Evolutionary conservation across 1,284 basidiomycete genomes (phyloP).

Genomic region (Cutaneotrichosporon spelunceum): DNA sequence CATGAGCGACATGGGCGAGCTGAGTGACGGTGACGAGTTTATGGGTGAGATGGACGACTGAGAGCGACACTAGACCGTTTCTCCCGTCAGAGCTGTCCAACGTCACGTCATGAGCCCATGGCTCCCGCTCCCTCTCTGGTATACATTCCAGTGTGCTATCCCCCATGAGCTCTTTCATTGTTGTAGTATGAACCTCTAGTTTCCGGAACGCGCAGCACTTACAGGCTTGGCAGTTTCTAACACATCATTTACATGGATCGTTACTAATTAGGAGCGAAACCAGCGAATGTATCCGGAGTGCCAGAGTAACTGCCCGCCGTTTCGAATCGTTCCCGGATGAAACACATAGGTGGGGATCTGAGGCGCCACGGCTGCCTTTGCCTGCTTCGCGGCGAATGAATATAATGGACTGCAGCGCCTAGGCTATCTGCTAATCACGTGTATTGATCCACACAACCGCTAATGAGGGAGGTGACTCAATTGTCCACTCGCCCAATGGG

Average conservation of each 20-base stretch:
- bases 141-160: neutral
- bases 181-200: neutral
- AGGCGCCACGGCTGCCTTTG: too few relatives aligned
- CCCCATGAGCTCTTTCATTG: neutral
- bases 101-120: neutral
- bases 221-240: neutral
- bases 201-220: neutral
- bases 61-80: neutral
- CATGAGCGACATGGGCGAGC: conserved; percentile 88
- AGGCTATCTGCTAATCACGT: too few relatives aligned
- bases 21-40: conserved; percentile 67
- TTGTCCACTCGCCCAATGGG: too few relatives aligned
- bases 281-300: too few relatives aligned
- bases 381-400: too few relatives aligned
- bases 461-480: too few relatives aligned
- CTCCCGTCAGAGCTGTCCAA: neutral
- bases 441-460: too few relatives aligned
- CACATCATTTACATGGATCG: neutral
- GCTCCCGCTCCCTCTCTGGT: neutral
- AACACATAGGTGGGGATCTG: too few relatives aligned
- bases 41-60: conserved; percentile 42
- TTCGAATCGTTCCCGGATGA: too few relatives aligned
- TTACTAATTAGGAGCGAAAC: too few relatives aligned
- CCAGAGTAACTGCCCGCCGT: too few relatives aligned
- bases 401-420: too few relatives aligned